Base-by-base conservation (phyloP, 1,284 basidiomycete genomes). In the Schizopora paradoxa region DNA sequence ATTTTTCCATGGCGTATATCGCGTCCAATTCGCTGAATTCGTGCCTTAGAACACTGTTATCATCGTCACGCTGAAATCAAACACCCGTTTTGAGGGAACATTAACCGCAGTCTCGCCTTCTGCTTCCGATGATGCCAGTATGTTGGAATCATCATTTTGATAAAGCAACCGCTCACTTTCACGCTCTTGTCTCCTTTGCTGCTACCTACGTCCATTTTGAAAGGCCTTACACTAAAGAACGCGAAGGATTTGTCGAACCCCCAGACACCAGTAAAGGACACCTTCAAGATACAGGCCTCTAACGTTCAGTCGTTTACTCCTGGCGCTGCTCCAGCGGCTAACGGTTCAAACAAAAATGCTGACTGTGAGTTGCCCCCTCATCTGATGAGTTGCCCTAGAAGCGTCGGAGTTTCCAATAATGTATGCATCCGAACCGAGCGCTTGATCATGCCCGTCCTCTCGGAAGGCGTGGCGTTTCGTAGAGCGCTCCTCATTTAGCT, bases 281-380 rank as follows among this genome's bases (percentile, higher is more conserved):
- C 67, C 5, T 56, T 81, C 31, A 86, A 87, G 61, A 72, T 90
- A 52, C 72, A 79, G 14, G 74, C 79, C 2, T 73, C 75, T 49
- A 85, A 80, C 61, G 85, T 89, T 56, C 82, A 84, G 18, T 68
- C 63, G 35, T 88, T 81, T 75, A 66, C 73, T 28, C 83, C 86
- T 13, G 82, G 81, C n/a, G 81, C 82, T 18, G 81, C 83, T 21
- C 82, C 85, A 62, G 74, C 76, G 19, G 78, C 76, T 58, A 66
- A 61, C 31, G 59, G 70, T 4, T 64, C 79, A 44, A 82, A 83
- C 52, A 83, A 82, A 56, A 82, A 83, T 61, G 69, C 83, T 84
- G 57, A 70, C 69, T 45, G 51, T 47, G 43, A 51, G 51, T 48
- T 16, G 21, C 18, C n/a, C n/a, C 18, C 25, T 18, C n/a, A 14